Percentiles rank a stretch among this genome's conserved stretches.
phyloP scores from a whole-genome alignment of 768 basidiomycete species.

The Naganishia kalamii region DNA sequence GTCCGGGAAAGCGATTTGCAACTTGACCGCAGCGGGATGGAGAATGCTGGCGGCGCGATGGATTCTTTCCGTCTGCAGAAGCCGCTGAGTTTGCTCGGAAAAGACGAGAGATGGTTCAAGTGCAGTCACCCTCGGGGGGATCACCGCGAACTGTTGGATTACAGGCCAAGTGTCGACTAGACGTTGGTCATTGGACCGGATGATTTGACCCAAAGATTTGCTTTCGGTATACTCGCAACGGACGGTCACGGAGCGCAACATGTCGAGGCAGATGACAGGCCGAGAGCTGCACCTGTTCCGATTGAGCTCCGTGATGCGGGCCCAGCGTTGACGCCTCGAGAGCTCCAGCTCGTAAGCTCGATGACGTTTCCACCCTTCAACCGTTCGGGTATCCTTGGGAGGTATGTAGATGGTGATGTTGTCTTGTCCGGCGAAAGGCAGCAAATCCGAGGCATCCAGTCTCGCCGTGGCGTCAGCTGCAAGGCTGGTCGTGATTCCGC shows the following conservation, averaged over 20 bases:
- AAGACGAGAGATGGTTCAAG: background rate
- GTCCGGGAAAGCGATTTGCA: conserved; percentile 90
- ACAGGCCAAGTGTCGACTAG: background rate
- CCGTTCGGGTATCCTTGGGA: conserved; percentile 53
- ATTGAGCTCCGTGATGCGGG: conserved; percentile 68
- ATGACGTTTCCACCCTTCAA: conserved; percentile 63
- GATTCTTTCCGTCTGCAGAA: conserved; percentile 26
- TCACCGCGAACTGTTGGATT: background rate
- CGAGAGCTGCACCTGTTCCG: conserved; percentile 56
- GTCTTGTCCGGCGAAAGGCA: conserved; percentile 26
- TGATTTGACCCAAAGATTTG: background rate
- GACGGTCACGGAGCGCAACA: conserved; percentile 47
- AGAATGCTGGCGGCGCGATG: conserved; percentile 60
- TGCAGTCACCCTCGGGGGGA: background rate
- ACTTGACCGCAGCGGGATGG: conserved; percentile 69
- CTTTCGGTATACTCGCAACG: conserved; percentile 25
- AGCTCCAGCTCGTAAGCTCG: conserved; percentile 52
- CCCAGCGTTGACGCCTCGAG: conserved; percentile 58
- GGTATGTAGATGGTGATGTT: background rate
- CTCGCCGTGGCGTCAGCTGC: conserved; percentile 23
- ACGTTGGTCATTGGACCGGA: background rate
- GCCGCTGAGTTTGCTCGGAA: conserved; percentile 8
- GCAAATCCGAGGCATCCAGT: conserved; percentile 36
- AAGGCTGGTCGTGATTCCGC: background rate
- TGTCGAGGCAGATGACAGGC: conserved; percentile 46